phyloP scores from a whole-genome alignment of 164 flowering plant genomes.

The Tetracentron sinense region DNA sequence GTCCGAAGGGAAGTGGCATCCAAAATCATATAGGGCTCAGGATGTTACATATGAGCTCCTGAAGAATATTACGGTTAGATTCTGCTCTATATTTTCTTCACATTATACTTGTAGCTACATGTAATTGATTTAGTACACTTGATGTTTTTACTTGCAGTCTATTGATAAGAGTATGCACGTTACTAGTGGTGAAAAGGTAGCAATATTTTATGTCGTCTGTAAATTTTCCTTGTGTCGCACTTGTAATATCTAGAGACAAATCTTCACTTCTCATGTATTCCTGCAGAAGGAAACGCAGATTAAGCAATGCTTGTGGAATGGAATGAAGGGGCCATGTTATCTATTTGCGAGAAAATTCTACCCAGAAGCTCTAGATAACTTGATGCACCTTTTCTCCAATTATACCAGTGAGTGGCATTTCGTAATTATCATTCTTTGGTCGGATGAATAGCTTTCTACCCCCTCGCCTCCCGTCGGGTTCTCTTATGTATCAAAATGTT shows the following conservation, averaged over 20 bases:
- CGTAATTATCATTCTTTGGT: constrained; percentile 30
- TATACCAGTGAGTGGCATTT: constrained; percentile 39
- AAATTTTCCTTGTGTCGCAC: no score
- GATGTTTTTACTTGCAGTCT: constrained; percentile 52
- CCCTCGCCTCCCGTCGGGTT: constrained; percentile 14
- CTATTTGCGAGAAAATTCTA: constrained; percentile 74
- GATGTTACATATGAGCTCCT: constrained; percentile 71
- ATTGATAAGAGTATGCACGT: constrained; percentile 71
- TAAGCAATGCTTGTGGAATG: constrained; percentile 72
- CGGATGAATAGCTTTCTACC: no score
- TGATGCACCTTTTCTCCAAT: constrained; percentile 61
- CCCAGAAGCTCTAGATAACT: constrained; percentile 52
- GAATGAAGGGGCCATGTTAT: constrained; percentile 68
- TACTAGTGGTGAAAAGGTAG: constrained; percentile 79
- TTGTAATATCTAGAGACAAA: background rate
- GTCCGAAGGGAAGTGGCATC: constrained; percentile 99
- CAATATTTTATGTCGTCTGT: no score
- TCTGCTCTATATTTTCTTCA: background rate
- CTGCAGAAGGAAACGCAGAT: constrained; percentile 42
- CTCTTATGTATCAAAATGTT: constrained; percentile 21
- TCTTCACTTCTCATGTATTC: background rate
- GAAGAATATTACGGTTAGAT: constrained; percentile 70
- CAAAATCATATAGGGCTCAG: constrained; percentile 60
- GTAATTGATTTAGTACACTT: background rate
- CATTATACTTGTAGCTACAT: background rate